phyloP scores from a whole-genome alignment of 1,139 yeast species.

The Pichia sp. region DNA sequence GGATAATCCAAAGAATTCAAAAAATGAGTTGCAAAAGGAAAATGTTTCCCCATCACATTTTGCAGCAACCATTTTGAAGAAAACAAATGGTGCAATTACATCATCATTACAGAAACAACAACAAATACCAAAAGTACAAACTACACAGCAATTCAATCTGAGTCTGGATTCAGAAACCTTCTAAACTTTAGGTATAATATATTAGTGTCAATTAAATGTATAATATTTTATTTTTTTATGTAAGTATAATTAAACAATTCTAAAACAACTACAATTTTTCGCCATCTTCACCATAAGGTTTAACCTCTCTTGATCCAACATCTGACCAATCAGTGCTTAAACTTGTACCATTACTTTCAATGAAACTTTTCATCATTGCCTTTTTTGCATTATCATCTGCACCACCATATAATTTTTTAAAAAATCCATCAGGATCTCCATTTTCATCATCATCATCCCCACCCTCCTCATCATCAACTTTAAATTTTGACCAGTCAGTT shows the following conservation, averaged over 20 bases:
- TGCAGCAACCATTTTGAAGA: slow-evolving; percentile 1
- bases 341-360: slow-evolving; percentile 93
- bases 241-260: not conserved
- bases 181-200: slow-evolving; percentile 2
- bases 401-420: slow-evolving; percentile 63
- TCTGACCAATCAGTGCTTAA: slow-evolving; percentile 94
- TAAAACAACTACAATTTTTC: not conserved
- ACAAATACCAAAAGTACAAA: not conserved
- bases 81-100: not conserved
- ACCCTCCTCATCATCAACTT: slow-evolving; percentile 45
- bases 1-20: not conserved
- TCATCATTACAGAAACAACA: not conserved
- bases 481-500: slow-evolving; percentile 69
- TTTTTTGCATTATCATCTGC: slow-evolving; percentile 85
- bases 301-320: slow-evolving; percentile 61
- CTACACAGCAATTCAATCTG: slow-evolving; percentile 9
- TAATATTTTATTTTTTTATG: not conserved
- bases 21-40: slow-evolving; percentile 2
- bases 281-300: slow-evolving; percentile 64
- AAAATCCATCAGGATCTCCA: slow-evolving; percentile 48
- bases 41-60: not conserved
- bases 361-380: slow-evolving; percentile 95
- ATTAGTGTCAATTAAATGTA: not conserved
- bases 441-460: slow-evolving; percentile 44
- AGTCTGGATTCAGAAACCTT: slow-evolving; percentile 25